Evolutionary conservation across 2,329 filamentous ascomycete genomes (phyloP), one percentile per base, ranked within the genome.

Genomic region (Intubia oerlemansii): DNA sequence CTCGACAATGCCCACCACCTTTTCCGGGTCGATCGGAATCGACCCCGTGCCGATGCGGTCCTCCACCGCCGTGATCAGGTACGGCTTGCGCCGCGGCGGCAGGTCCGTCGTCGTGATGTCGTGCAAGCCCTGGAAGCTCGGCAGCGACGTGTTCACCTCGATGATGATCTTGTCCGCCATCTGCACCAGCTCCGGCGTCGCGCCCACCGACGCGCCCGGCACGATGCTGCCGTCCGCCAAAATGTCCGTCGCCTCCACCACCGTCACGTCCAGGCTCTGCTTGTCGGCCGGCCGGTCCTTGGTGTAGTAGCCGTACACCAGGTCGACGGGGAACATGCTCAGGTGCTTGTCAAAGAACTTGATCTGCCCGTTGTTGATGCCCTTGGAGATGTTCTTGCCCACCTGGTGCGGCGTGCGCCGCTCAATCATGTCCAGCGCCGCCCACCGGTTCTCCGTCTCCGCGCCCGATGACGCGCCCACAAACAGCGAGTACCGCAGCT

Each of bases 101-200:
- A 84, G 56, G 39, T 88, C 76, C n/a, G 75, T 80, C 63, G 84
- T 75, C 36, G 77, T 82, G 47, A 91, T 90, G 44, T 91, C 82
- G 58, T 91, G 81, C 12, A 91, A 64, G 29, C 80, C 82, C 48
- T 88, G 75, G 44, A 91, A 84, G 24, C 69, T 80, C 5, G 81
- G 81, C 28, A 78, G 66, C 2, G 80, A 59, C 1, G 82, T 91
- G 58, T 91, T 91, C 52, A 91, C 76, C 55, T 91, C 81, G 44
- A 91, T 79, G 44, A 91, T 81, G 52, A 91, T 68, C 64, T 91
- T 91, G 48, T 91, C 79, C 29, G 81, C 79, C 67, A 90, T 80
- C 52, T 91, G 80, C 27, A 91, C 62, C 30, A 91, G 61, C 49
- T 91, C 81, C 5, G 81, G 81, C 4, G 73, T 77, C 10, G 81